Evolutionary conservation across 2,329 filamentous ascomycete genomes (phyloP).

Genomic region (Ceratocystis albifundus): DNA sequence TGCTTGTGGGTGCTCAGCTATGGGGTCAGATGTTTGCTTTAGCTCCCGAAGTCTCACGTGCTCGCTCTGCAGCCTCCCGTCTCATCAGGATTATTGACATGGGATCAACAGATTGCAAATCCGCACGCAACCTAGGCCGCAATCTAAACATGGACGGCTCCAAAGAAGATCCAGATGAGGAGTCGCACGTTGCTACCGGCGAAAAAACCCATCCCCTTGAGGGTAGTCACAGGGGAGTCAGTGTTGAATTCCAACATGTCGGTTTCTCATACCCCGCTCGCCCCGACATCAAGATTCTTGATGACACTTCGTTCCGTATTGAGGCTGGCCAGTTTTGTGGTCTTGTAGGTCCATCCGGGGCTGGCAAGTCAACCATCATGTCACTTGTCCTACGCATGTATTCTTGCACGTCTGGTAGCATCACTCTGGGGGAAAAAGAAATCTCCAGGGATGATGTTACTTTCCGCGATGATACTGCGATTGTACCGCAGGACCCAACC

Average conservation of each 20-base stretch:
- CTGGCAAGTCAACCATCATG: constrained; percentile 57
- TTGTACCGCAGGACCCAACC: constrained; percentile 48
- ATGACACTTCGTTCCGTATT: constrained; percentile 45
- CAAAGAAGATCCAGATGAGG: constrained; percentile 31
- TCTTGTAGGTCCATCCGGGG: constrained; percentile 53
- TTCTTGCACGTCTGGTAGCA: constrained; percentile 32
- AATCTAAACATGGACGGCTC: constrained; percentile 25
- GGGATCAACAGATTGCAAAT: constrained; percentile 27
- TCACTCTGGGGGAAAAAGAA: constrained; percentile 38
- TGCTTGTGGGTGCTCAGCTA: constrained; percentile 60
- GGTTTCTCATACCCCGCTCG: constrained; percentile 55
- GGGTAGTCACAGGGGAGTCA: constrained; percentile 27
- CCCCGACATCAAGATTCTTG: constrained; percentile 46
- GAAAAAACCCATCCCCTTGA: neutral
- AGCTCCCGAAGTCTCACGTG: constrained; percentile 61
- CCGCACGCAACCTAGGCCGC: constrained; percentile 21
- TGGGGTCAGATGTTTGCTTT: constrained; percentile 66
- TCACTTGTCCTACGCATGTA: constrained; percentile 44
- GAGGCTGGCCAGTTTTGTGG: constrained; percentile 50
- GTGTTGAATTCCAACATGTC: constrained; percentile 46
- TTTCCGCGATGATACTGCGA: constrained; percentile 43
- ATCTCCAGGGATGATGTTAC: constrained; percentile 35
- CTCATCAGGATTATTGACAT: constrained; percentile 43
- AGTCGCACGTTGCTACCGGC: constrained; percentile 27
- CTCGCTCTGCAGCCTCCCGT: constrained; percentile 48